Evolutionary conservation across 208 protist species (phyloP), one percentile per base, ranked within the genome.

Genomic region (Jaenimonas drosophilae): DNA sequence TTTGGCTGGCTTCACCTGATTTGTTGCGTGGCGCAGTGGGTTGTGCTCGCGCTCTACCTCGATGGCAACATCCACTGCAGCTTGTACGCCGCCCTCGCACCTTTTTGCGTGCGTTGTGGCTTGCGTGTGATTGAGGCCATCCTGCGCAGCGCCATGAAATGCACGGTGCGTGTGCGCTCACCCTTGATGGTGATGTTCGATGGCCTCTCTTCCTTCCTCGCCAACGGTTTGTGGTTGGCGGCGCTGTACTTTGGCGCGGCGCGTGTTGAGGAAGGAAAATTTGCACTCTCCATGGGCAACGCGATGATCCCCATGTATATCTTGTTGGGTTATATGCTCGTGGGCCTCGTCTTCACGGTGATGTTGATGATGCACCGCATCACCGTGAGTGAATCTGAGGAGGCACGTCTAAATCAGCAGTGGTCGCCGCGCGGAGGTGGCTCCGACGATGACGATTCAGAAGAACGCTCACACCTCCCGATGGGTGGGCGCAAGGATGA

Each of bases 171-270:
- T 2, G 70, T 90, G 2, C 72, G 70, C 53, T 65, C 52, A 6
- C 20, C 39, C 23, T 50, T 76, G n/a, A 68, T 64, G 21, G 64
- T 93, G 29, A 67, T 65, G 23, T 93, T 93, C 46, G 80, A 89
- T 60, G 84, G 71, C 11, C 40, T 93, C 12, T 73, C 75, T 42
- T 81, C 85, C 39, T 86, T 93, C 55, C 86, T 90, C 48, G 58
- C 64, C 21, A 89, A 93, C 53, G 78, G 85, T 50, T 66, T 81
- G 25, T 38, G 88, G 25, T 62, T 93, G 26, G 49, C 71, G 25
- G 84, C 79, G 17, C 62, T 93, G 4, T 93, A 89, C 63, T 79
- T 93, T 54, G 67, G 81, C 34, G 77, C 69, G 16, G 80, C 79
- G 16, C 75, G 72, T 31, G 71, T 93, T 21, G 59, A 76, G 46